Conservation (phyloP, 495 filamentous ascomycete species). For the Neurospora sp. region DNA sequence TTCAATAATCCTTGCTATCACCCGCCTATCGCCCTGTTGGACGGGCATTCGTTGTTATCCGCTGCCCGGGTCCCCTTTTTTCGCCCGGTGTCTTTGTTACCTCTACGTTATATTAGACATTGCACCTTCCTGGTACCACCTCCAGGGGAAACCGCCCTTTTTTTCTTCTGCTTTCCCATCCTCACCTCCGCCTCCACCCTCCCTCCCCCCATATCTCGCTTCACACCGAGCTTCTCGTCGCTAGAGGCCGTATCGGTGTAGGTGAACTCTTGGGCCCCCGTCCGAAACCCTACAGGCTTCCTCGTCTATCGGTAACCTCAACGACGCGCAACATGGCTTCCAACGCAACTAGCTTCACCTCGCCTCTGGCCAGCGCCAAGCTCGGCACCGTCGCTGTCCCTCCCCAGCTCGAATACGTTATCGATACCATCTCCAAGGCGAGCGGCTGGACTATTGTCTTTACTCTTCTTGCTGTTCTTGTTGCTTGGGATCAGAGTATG, state of each 20-base stretch:
- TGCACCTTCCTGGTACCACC: not conserved
- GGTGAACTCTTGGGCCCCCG: not conserved
- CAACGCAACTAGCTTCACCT: constrained; percentile 62
- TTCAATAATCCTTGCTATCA: not conserved
- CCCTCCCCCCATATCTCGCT: not conserved
- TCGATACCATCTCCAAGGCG: constrained; percentile 39
- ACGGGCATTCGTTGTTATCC: not conserved
- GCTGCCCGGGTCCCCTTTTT: not conserved
- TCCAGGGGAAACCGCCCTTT: not conserved
- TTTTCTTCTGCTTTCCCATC: constrained; percentile 1
- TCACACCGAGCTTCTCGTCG: not conserved
- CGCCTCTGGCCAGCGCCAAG: constrained; percentile 62
- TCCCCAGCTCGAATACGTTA: constrained; percentile 32
- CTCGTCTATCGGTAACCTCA: not conserved
- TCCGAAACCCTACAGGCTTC: not conserved
- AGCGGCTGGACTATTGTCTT: constrained; percentile 53
- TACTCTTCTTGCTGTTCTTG: constrained; percentile 56
- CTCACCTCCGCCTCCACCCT: not conserved
- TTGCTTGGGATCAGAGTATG: constrained; percentile 83
- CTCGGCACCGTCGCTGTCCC: constrained; percentile 33
- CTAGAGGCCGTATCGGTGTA: not conserved
- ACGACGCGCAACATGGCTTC: constrained; percentile 43
- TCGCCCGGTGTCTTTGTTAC: not conserved
- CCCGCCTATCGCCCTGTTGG: not conserved
- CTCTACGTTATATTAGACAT: not conserved